Evolutionary conservation across 225 moss, liverwort and hornwort genomes (phyloP).

Genomic region (Neckera pumila): DNA sequence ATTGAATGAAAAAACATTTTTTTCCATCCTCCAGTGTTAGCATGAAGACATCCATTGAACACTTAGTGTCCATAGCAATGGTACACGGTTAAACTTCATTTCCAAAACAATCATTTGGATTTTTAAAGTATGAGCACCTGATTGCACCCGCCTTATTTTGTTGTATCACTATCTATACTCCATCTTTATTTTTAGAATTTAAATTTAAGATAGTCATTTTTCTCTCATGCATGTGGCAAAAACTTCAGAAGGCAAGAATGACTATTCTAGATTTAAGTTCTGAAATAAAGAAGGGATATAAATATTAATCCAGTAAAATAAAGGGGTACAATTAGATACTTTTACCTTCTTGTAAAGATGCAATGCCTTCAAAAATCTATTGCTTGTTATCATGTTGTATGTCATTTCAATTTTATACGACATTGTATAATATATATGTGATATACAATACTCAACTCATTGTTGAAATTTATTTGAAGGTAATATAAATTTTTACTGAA

Average conservation of each 20-base stretch:
- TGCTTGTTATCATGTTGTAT: neutral
- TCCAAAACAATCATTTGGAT: neutral
- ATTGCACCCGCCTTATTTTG: neutral
- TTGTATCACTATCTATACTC: neutral
- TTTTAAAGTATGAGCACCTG: neutral
- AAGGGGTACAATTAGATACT: neutral
- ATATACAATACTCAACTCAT: neutral
- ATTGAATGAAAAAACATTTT: too few relatives aligned
- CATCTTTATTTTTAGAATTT: neutral
- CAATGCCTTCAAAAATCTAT: neutral
- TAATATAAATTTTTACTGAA: neutral
- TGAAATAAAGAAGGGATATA: neutral
- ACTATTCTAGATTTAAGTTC: too few relatives aligned
- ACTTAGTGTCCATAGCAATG: too few relatives aligned
- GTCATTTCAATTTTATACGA: neutral
- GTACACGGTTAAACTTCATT: neutral
- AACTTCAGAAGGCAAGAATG: neutral
- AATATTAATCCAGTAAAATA: neutral
- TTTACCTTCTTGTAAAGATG: neutral
- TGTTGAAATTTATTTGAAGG: neutral
- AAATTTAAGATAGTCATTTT: neutral
- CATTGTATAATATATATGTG: neutral
- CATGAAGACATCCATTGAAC: too few relatives aligned
- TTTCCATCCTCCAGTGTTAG: too few relatives aligned
- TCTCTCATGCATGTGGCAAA: neutral